Conservation (phyloP, 192 early-diverging fungal genomes). For the Diversispora eburnea region DNA sequence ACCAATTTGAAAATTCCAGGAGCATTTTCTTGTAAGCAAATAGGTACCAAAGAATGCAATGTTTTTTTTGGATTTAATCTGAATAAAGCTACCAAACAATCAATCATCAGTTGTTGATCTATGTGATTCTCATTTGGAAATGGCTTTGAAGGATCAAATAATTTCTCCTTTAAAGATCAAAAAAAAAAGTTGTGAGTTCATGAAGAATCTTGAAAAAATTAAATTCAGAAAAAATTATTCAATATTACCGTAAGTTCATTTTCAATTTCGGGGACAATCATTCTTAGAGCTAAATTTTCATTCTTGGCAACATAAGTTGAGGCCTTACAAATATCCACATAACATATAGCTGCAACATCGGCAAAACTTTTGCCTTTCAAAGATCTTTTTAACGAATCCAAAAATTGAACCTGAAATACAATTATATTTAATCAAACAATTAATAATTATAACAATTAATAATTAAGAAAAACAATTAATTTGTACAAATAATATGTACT, state of each 20-base stretch:
- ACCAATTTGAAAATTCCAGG: slow-evolving; percentile 77
- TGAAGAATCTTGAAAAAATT: no score
- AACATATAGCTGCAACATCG: slow-evolving; percentile 68
- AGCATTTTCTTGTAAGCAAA: slow-evolving; percentile 63
- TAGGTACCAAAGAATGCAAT: slow-evolving; percentile 68
- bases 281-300: slow-evolving; percentile 57
- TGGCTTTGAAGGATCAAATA: slow-evolving; percentile 58
- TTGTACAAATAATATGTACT: no score
- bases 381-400: slow-evolving; percentile 53
- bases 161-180: slow-evolving; percentile 20
- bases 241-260: slow-evolving; percentile 61
- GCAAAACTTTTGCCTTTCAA: slow-evolving; percentile 50
- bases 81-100: slow-evolving; percentile 73
- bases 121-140: slow-evolving; percentile 53
- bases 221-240: no score
- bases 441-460: no score
- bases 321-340: slow-evolving; percentile 74
- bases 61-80: slow-evolving; percentile 69
- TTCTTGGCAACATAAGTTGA: slow-evolving; percentile 62
- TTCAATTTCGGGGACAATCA: slow-evolving; percentile 70
- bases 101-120: slow-evolving; percentile 74
- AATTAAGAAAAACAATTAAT: no score
- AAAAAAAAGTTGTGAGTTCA: no score
- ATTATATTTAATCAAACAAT: neutral
- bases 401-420: slow-evolving; percentile 43